phyloP scores from a whole-genome alignment of 768 basidiomycete genomes.

The Mycena floridula region DNA sequence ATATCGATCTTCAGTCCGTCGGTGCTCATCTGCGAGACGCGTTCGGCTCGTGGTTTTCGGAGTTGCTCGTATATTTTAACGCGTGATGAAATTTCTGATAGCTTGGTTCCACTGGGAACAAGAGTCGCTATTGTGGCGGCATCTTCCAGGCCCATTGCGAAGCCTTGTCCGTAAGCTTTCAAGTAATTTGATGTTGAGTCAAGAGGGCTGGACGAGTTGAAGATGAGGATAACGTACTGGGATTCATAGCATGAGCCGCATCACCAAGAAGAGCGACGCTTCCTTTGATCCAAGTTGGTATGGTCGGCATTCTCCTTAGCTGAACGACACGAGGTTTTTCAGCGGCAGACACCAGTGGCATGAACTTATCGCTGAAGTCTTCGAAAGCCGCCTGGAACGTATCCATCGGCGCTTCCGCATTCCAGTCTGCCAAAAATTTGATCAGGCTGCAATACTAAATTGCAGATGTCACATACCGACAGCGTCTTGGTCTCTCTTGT shows the following conservation, averaged over 20 bases:
- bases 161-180: not conserved
- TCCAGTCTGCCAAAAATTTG: not conserved
- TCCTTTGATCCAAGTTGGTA: not conserved
- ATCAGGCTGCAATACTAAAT: not conserved
- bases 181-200: not conserved
- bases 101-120: not conserved
- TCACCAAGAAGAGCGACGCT: not conserved
- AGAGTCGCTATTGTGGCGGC: not conserved
- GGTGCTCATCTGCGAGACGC: not conserved
- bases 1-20: not conserved
- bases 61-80: not conserved
- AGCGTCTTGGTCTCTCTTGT: not conserved
- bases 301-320: not conserved
- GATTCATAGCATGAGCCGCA: slow-evolving; percentile 15
- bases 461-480: not conserved
- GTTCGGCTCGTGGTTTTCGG: not conserved
- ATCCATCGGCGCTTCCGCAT: not conserved
- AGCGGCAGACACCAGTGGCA: not conserved
- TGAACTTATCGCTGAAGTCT: not conserved
- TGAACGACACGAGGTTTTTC: not conserved
- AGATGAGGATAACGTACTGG: slow-evolving; percentile 2
- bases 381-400: not conserved
- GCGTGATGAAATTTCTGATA: not conserved
- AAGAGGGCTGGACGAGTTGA: no score
- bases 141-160: not conserved